These are phyloP conservation scores for Leptographium galeiforme DNA, from an alignment of 2,329 filamentous ascomycete genomes.

Conservation along the genomic window DNA sequence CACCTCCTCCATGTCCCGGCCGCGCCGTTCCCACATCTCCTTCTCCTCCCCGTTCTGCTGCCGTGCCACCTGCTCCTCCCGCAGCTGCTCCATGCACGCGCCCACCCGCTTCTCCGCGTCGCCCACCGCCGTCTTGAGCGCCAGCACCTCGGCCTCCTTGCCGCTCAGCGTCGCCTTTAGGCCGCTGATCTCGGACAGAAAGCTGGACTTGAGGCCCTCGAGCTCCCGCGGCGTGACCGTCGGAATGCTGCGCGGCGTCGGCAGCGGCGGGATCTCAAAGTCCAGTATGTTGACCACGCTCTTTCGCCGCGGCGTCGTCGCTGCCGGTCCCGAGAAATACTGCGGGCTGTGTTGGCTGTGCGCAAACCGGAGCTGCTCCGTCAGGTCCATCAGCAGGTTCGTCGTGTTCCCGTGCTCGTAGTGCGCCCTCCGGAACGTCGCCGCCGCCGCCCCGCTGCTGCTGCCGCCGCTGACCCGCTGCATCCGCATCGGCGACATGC, in stretches of 20 bases:
- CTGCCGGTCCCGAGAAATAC: constrained; percentile 1
- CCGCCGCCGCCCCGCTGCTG: constrained; percentile 3
- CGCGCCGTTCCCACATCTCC: constrained; percentile 70
- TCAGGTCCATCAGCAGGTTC: constrained; percentile 78
- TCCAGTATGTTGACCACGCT: constrained; percentile 61
- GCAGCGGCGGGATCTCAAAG: constrained; percentile 86
- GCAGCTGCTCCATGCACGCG: constrained; percentile 68
- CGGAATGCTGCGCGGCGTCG: constrained; percentile 82
- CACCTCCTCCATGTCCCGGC: constrained; percentile 73
- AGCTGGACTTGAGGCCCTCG: constrained; percentile 80
- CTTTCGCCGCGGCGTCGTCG: constrained; percentile 30
- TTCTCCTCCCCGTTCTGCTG: constrained; percentile 65
- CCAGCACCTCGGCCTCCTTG: constrained; percentile 82
- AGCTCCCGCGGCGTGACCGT: constrained; percentile 84
- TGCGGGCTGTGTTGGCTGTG: constrained; percentile 7
- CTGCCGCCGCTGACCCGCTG: constrained; percentile 10
- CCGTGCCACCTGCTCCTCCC: constrained; percentile 58
- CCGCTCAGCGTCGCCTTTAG: constrained; percentile 83
- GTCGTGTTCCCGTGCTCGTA: constrained; percentile 49
- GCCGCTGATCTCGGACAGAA: constrained; percentile 87
- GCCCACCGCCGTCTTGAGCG: constrained; percentile 71
- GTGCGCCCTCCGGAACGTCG: constrained; percentile 25
- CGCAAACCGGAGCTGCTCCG: constrained; percentile 50
- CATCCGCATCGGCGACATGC: constrained; percentile 17
- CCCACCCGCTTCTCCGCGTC: constrained; percentile 90